Evolutionary conservation across 768 basidiomycete species (phyloP).

Genomic region (Lentinus brumalis): DNA sequence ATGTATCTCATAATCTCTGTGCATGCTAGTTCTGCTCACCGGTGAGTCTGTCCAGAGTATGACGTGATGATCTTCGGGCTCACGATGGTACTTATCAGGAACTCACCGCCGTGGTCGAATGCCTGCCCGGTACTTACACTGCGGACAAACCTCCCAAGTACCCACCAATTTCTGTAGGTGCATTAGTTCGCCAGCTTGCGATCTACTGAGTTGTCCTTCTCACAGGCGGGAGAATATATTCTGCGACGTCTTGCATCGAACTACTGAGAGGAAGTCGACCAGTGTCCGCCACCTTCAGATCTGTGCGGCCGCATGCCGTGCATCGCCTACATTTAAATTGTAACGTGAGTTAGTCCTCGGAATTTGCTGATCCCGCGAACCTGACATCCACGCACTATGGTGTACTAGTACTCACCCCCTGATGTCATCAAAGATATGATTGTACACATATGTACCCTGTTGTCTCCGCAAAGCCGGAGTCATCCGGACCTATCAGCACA

Average conservation of each 20-base stretch:
- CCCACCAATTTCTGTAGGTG: conserved; percentile 39
- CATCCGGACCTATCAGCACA: too few species aligned
- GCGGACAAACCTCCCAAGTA: conserved; percentile 52
- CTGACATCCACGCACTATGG: too few species aligned
- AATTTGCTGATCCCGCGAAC: neutral
- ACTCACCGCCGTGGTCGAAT: conserved; percentile 37
- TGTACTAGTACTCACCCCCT: too few species aligned
- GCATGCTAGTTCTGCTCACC: conserved; percentile 37
- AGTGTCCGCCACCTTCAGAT: neutral
- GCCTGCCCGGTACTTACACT: conserved; percentile 53
- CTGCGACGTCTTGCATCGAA: conserved; percentile 40
- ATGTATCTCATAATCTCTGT: neutral
- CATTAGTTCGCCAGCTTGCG: neutral
- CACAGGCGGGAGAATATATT: conserved; percentile 38
- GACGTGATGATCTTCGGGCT: neutral
- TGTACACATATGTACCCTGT: too few species aligned
- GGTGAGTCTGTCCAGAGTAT: conserved; percentile 12
- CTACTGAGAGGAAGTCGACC: conserved; percentile 30
- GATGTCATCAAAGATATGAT: too few species aligned
- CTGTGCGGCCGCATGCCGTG: too few species aligned
- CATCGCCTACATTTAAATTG: too few species aligned
- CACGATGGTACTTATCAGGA: conserved; percentile 10
- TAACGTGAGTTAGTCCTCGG: neutral
- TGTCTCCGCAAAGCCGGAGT: too few species aligned
- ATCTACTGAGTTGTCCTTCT: neutral